Percentiles rank a stretch among this genome's conserved stretches.
Evolutionary conservation across 768 basidiomycete species (phyloP).

Genomic region (Amanita molliuscula): DNA sequence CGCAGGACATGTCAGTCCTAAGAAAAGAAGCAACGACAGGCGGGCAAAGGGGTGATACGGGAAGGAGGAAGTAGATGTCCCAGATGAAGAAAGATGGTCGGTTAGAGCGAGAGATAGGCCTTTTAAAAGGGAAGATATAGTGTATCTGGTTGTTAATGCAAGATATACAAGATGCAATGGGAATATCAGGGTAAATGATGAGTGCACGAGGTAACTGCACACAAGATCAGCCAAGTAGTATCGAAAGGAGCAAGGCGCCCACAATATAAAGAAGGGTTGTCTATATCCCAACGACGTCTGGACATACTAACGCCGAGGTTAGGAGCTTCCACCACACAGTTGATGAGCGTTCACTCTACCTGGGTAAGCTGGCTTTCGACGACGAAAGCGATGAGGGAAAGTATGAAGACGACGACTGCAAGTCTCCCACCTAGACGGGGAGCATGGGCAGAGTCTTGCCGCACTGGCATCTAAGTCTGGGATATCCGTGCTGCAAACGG

Average conservation of each 20-base stretch:
- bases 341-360: conserved; percentile 26
- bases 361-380: conserved; percentile 68
- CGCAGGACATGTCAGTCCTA: conserved; percentile 52
- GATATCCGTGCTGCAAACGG: neutral
- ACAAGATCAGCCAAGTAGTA: neutral
- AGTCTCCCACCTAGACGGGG: conserved; percentile 36
- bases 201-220: conserved; percentile 78
- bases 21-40: conserved; percentile 34
- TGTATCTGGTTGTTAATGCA: conserved; percentile 32
- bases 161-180: conserved; percentile 76
- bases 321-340: neutral
- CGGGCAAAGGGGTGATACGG: conserved; percentile 24
- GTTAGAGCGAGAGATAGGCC: conserved; percentile 43
- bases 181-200: conserved; percentile 66
- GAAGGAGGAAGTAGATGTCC: conserved; percentile 23
- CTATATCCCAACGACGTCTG: conserved; percentile 68
- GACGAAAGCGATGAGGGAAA: conserved; percentile 63
- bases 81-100: conserved; percentile 29
- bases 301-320: conserved; percentile 46
- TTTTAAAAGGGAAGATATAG: conserved; percentile 36
- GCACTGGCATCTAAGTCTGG: conserved; percentile 17
- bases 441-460: conserved; percentile 12
- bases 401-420: conserved; percentile 45
- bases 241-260: conserved; percentile 15
- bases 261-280: conserved; percentile 89